Conservation (phyloP, 129 eudicot genomes). For the Flaveria robusta region DNA sequence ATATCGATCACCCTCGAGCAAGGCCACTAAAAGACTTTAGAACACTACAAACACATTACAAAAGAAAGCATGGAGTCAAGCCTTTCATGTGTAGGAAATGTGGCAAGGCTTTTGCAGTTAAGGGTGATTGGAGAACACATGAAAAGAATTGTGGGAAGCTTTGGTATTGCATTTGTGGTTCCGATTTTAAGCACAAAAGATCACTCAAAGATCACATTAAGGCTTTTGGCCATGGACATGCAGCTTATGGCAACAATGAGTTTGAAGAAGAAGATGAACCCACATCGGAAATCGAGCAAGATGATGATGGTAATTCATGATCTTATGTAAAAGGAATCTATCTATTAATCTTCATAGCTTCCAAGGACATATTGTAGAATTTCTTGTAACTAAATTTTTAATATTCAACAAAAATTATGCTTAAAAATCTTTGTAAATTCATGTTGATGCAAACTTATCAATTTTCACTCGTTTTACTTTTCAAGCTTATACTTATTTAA, state of each 20-base stretch:
- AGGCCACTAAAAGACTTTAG: slow-evolving; percentile 71
- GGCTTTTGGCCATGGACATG: slow-evolving; percentile 70
- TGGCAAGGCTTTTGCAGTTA: slow-evolving; percentile 64
- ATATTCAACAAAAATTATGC: slow-evolving; percentile 26
- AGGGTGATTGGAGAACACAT: slow-evolving; percentile 82
- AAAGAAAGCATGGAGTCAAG: slow-evolving; percentile 69
- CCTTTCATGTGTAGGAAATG: slow-evolving; percentile 72
- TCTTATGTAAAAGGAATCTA: slow-evolving; percentile 9
- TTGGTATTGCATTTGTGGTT: slow-evolving; percentile 77
- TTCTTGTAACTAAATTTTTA: slow-evolving; percentile 27
- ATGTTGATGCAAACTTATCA: slow-evolving; percentile 16
- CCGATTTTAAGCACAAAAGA: slow-evolving; percentile 75
- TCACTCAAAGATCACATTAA: slow-evolving; percentile 68
- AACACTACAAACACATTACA: slow-evolving; percentile 80
- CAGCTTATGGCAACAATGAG: slow-evolving; percentile 48
- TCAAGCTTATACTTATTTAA: neutral
- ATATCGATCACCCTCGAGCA: slow-evolving; percentile 69
- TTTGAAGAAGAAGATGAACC: slow-evolving; percentile 67
- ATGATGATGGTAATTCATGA: slow-evolving; percentile 50
- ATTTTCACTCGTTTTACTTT: slow-evolving; percentile 15
- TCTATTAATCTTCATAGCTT: slow-evolving; percentile 16
- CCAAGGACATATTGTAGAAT: slow-evolving; percentile 15
- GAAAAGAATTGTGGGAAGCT: slow-evolving; percentile 85
- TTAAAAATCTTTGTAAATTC: slow-evolving; percentile 27
- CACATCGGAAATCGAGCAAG: slow-evolving; percentile 68